Evolutionary conservation across 768 basidiomycete species (phyloP), one percentile per base, ranked within the genome.

Genomic region (Mycena kentingensis): DNA sequence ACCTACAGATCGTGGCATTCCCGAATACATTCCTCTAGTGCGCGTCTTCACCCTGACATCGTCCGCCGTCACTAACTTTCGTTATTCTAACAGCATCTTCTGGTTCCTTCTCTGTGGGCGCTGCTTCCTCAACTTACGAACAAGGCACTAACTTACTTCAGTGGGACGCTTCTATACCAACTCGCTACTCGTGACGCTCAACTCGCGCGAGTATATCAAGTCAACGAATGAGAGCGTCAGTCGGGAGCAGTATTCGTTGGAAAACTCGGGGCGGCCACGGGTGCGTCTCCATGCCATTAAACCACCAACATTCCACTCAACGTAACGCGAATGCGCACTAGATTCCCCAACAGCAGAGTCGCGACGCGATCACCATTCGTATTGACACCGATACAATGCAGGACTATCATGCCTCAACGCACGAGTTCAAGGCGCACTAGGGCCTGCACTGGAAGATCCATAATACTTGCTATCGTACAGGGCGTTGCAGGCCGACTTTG

Each of bases 161-260:
- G 54, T 55, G 26, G 54, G 54, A 22, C 56, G 56, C 19, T 43
- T 57, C 11, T 57, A 58, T 28, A 54, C 58, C 38, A 59, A 59
- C 36, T 54, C 53, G 19, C n/a, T 59, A 11, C 41, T 59, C 6
- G 58, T 59, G 7, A 54, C 52, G 4, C 58, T 59, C 37, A 59
- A 59, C 39, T 55, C 49, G 13, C 7, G 58, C 44, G 58, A 54
- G 15, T 58, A 58, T 12, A 58, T 58, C 43, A 48, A 44, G 46
- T 49, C 46, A 3, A 2, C 54, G 1, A 55, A 43, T 27, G 21
- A 50, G 18, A 21, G 10, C 21, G 37, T 21, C 2, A 46, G 48
- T 37, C 34, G 26, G 24, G 55, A 57, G 19, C 55, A 57, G 1
- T 57, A 52, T 35, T 57, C 55, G 15, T 38, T 57, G 3, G 55